Evolutionary conservation across 495 filamentous ascomycete genomes (phyloP).

Genomic region (Aspergillus ellipticus): DNA sequence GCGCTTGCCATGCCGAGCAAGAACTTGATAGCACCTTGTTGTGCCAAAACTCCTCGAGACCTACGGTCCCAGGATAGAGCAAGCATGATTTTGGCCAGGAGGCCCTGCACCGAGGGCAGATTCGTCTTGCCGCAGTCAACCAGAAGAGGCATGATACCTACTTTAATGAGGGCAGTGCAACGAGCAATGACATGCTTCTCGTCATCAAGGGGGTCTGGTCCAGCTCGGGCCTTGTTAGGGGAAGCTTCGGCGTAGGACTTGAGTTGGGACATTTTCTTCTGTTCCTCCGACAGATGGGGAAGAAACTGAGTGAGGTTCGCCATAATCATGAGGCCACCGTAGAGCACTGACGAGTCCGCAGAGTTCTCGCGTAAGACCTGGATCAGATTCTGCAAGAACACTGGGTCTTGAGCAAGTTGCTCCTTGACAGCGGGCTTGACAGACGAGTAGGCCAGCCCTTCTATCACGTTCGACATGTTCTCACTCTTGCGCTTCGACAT

Average conservation of each 20-base stretch:
- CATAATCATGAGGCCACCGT: slow-evolving; percentile 80
- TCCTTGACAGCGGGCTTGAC: slow-evolving; percentile 81
- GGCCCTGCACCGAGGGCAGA: slow-evolving; percentile 63
- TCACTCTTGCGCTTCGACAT: slow-evolving; percentile 59
- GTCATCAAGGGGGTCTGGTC: slow-evolving; percentile 65
- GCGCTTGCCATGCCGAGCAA: slow-evolving; percentile 64
- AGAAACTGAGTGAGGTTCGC: slow-evolving; percentile 78
- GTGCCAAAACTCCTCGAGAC: slow-evolving; percentile 73
- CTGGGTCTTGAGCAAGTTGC: slow-evolving; percentile 59
- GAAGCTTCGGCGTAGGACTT: slow-evolving; percentile 89
- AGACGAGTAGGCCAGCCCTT: slow-evolving; percentile 90
- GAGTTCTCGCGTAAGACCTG: slow-evolving; percentile 56
- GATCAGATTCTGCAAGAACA: slow-evolving; percentile 65
- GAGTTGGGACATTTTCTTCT: slow-evolving; percentile 83
- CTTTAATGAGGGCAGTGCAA: slow-evolving; percentile 72
- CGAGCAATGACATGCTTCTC: slow-evolving; percentile 71
- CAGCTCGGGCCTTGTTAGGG: slow-evolving; percentile 47
- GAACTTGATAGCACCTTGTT: slow-evolving; percentile 86
- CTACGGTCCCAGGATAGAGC: slow-evolving; percentile 68
- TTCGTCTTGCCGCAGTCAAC: slow-evolving; percentile 62
- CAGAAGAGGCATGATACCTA: slow-evolving; percentile 69
- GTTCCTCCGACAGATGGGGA: slow-evolving; percentile 79
- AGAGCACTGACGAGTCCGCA: slow-evolving; percentile 66
- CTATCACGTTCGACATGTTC: slow-evolving; percentile 64
- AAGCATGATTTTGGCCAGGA: slow-evolving; percentile 68